A percentile compares a stretch with the other conserved stretches of the same genome.
phyloP scores from a whole-genome alignment of 2,329 filamentous ascomycete genomes.

The Cadophora sp. region DNA sequence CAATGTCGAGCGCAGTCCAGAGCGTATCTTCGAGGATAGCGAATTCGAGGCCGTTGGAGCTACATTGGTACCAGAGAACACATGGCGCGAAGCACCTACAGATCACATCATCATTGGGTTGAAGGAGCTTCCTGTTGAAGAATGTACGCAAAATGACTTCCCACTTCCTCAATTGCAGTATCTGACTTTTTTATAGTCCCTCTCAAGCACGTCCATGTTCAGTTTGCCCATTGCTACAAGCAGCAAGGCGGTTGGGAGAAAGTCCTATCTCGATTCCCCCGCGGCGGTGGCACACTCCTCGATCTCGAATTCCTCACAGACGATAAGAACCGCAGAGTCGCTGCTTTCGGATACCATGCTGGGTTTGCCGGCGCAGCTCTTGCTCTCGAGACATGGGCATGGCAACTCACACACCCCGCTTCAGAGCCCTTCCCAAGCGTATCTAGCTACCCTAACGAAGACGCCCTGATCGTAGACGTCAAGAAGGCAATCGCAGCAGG shows the following conservation, averaged over 20 bases:
- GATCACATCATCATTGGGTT: constrained; percentile 77
- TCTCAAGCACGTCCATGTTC: constrained; percentile 74
- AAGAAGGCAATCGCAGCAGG: constrained; percentile 73
- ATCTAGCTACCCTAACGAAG: constrained; percentile 76
- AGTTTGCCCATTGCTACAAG: constrained; percentile 80
- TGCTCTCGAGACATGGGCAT: constrained; percentile 81
- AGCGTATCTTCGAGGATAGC: constrained; percentile 68
- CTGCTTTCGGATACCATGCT: constrained; percentile 69
- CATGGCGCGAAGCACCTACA: constrained; percentile 70
- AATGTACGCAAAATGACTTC: constrained; percentile 52
- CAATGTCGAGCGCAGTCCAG: constrained; percentile 70
- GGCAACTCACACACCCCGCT: constrained; percentile 75
- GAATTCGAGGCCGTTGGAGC: constrained; percentile 70
- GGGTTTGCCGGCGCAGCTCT: constrained; percentile 77
- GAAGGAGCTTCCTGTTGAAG: constrained; percentile 79
- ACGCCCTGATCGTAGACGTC: constrained; percentile 74
- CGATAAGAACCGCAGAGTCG: constrained; percentile 72
- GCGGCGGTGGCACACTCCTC: constrained; percentile 77
- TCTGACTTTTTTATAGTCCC: constrained; percentile 53
- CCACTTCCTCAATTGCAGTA: constrained; percentile 20
- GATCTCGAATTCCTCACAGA: constrained; percentile 89
- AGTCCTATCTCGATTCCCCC: constrained; percentile 79
- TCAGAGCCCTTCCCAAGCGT: constrained; percentile 71
- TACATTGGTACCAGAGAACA: constrained; percentile 68
- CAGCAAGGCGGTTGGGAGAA: constrained; percentile 79